A percentile compares a stretch with the other conserved stretches of the same genome.
Conservation (phyloP, 2,329 filamentous ascomycete species). For the Pseudogymnoascus sp. region DNA sequence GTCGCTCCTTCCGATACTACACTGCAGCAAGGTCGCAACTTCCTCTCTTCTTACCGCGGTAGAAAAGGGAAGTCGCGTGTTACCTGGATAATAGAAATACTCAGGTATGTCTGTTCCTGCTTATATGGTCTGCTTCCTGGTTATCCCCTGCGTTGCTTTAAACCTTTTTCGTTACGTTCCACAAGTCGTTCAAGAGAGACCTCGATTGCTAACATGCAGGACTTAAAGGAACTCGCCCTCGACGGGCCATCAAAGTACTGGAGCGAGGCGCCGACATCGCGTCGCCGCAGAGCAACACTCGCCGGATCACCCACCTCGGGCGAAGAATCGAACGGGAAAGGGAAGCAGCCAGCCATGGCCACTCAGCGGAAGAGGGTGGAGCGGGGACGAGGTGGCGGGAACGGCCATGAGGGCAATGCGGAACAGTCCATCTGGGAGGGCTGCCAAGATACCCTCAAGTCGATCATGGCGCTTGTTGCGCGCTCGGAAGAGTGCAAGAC, state of each 20-base stretch:
- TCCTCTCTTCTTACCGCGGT: constrained; percentile 3
- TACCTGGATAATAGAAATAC: constrained; percentile 8
- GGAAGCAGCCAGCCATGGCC: background rate
- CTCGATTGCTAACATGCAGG: background rate
- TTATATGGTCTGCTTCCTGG: constrained; percentile 6
- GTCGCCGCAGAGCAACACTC: background rate
- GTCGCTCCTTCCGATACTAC: background rate
- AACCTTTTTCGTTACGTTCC: background rate
- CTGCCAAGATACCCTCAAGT: background rate
- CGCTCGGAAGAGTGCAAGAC: background rate
- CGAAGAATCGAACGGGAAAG: background rate
- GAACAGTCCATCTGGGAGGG: background rate
- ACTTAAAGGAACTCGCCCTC: constrained; percentile 2
- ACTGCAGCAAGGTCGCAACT: constrained; percentile 3
- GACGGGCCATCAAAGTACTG: constrained; percentile 8
- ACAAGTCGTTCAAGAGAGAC: background rate
- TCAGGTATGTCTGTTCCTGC: constrained; percentile 8
- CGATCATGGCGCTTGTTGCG: background rate
- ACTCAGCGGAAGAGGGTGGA: constrained; percentile 3
- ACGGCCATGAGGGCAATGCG: background rate
- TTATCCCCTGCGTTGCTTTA: constrained; percentile 4
- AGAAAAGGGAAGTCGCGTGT: background rate
- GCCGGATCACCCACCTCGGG: background rate
- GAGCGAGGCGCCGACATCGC: background rate
- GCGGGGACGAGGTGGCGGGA: background rate